These are phyloP conservation scores for Solanum sitiens DNA, from an alignment of 257 asterid species.

Conservation along the genomic window DNA sequence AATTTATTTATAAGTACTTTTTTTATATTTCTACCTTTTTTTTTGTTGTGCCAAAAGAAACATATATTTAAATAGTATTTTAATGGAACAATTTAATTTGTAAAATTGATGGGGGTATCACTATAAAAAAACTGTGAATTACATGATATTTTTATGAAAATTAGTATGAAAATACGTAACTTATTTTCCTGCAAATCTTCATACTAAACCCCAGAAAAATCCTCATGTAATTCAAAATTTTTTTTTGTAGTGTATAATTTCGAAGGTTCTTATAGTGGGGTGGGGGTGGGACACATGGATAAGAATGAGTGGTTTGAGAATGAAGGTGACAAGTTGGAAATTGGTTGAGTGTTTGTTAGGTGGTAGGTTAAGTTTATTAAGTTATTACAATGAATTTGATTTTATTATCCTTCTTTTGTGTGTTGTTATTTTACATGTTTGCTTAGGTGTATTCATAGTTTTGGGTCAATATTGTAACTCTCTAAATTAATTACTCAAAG, in stretches of 20 bases:
- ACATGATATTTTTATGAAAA: too few relatives aligned
- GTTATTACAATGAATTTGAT: not conserved
- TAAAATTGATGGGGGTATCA: too few relatives aligned
- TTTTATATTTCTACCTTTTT: not conserved
- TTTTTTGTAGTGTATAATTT: too few relatives aligned
- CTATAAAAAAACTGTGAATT: too few relatives aligned
- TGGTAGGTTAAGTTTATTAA: not conserved
- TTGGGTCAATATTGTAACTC: not conserved
- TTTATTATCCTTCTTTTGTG: not conserved
- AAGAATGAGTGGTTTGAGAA: not conserved
- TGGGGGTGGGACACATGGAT: not conserved
- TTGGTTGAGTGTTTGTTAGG: not conserved
- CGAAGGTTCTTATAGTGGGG: too few relatives aligned
- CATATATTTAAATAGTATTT: not conserved
- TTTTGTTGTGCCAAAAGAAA: not conserved
- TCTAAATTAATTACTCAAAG: not conserved
- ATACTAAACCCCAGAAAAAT: too few relatives aligned
- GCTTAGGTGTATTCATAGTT: not conserved
- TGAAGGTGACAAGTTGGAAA: not conserved
- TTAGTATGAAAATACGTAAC: too few relatives aligned
- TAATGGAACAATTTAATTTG: too few relatives aligned
- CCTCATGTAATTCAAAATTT: too few relatives aligned
- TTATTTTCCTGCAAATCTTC: too few relatives aligned
- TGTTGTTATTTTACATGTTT: not conserved
- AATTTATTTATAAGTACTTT: not conserved